Conservation (phyloP, 2,329 filamentous ascomycete genomes). For the Cordyceps cicadae region DNA sequence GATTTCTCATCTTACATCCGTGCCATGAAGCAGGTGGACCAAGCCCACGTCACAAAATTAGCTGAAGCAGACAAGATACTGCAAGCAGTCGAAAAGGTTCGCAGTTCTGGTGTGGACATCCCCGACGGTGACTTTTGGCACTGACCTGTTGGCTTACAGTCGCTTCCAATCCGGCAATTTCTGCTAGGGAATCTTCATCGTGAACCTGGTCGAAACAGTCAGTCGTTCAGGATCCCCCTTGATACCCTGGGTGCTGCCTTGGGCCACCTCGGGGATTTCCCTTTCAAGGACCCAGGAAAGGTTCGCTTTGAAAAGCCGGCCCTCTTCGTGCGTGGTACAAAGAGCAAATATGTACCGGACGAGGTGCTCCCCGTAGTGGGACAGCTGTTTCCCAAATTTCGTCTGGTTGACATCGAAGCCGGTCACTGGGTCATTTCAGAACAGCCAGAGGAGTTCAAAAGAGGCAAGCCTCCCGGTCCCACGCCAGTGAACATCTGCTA, state of each 20-base stretch:
- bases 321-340: conserved; percentile 70
- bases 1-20: conserved; percentile 74
- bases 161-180: conserved; percentile 77
- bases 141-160: conserved; percentile 28
- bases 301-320: conserved; percentile 66
- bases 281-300: conserved; percentile 64
- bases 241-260: conserved; percentile 59
- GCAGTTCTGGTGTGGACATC: neutral
- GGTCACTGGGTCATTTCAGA: conserved; percentile 91
- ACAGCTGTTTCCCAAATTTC: conserved; percentile 72
- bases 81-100: conserved; percentile 60
- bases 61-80: conserved; percentile 76
- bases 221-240: conserved; percentile 75
- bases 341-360: conserved; percentile 72
- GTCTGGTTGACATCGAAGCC: conserved; percentile 63
- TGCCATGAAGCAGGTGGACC: conserved; percentile 77
- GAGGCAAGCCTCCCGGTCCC: conserved; percentile 40
- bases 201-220: conserved; percentile 38
- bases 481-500: neutral
- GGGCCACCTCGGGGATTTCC: conserved; percentile 77
- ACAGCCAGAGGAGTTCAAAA: conserved; percentile 68
- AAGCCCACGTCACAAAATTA: conserved; percentile 56
- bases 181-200: conserved; percentile 77
- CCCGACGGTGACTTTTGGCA: neutral
- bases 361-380: conserved; percentile 73